Base-by-base conservation (phyloP, 2,329 filamentous ascomycete genomes). In the Botrytis squamosa region DNA sequence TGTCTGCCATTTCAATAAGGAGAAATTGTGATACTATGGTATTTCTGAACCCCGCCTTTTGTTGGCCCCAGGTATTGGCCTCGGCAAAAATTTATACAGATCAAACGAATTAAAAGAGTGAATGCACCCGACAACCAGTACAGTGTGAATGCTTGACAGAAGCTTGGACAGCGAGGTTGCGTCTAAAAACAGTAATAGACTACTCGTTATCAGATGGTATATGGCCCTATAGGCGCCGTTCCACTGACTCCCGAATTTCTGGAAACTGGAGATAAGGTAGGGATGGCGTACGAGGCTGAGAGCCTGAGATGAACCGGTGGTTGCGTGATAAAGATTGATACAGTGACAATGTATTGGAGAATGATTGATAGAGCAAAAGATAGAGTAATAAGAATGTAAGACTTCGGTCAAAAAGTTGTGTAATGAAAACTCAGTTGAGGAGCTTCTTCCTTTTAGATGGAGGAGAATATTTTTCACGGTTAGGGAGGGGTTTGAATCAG, bases 341-440 rank as follows among this genome's bases (percentile, higher is more conserved):
- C 57, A 73, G 42, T 44, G 44, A 57, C 65, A 63, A 70, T 49
- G 57, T 40, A 42, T 55, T 38, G 29, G 44, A 44, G 36, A 44
- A 70, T 36, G 40, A 38, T 68, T 68, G 63, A 72, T 67, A 68
- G 70, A 67, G 70, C 18, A 73, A 70, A 68, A 63, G 42, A 70
- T 73, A 57, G 46, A 70, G 71, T 73, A 73, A 73, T 73, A 49
- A 70, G 71, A 73, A 73, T 72, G 66, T 73, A 44, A 70, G 57
- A 73, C 33, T 57, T 40, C 59, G 57, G 66, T 73, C 71, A 73
- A 70, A 69, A 59, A 63, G 70, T 73, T 73, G 71, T 49, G 71
- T 73, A 73, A 73, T 73, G 65, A 55, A 73, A 73, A 73, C 71
- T 68, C 71, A 73, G 66, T 52, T 73, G 71, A 73, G 71, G 71